A percentile compares a stretch with the other conserved stretches of the same genome.
Evolutionary conservation across 2,329 filamentous ascomycete genomes (phyloP).

Genomic region (Fusarium haematococcum): DNA sequence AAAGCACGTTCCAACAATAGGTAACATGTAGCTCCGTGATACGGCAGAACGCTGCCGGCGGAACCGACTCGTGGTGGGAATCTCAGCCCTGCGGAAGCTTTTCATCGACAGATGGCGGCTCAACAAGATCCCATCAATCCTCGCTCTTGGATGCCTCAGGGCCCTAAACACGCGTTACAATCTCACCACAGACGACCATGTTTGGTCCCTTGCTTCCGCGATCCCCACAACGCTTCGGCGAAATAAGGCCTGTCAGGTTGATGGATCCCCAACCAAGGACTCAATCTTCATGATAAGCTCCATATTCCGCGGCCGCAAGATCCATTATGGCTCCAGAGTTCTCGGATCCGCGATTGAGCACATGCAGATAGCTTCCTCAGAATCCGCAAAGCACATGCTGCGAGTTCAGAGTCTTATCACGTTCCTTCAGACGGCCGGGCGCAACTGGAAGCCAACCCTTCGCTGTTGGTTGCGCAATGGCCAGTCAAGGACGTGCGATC

Average conservation of each 20-base stretch:
- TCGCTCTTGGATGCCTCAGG: neutral
- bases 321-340: neutral
- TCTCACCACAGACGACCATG: slow-evolving; percentile 1
- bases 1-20: neutral
- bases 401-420: slow-evolving; percentile 18
- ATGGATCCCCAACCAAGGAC: slow-evolving; percentile 6
- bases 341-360: slow-evolving; percentile 1
- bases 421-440: neutral
- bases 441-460: slow-evolving; percentile 2
- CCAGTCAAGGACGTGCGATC: neutral
- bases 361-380: neutral
- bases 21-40: neutral
- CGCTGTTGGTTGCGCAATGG: neutral
- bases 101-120: neutral
- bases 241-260: slow-evolving; percentile 6
- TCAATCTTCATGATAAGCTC: slow-evolving; percentile 18
- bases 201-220: slow-evolving; percentile 2
- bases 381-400: neutral
- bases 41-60: neutral
- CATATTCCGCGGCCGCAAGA: neutral
- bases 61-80: neutral
- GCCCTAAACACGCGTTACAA: neutral
- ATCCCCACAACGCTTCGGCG: slow-evolving; percentile 14
- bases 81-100: neutral
- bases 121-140: neutral